Conservation (phyloP, 108 stramenopile genomes). For the Seminavis robusta region DNA sequence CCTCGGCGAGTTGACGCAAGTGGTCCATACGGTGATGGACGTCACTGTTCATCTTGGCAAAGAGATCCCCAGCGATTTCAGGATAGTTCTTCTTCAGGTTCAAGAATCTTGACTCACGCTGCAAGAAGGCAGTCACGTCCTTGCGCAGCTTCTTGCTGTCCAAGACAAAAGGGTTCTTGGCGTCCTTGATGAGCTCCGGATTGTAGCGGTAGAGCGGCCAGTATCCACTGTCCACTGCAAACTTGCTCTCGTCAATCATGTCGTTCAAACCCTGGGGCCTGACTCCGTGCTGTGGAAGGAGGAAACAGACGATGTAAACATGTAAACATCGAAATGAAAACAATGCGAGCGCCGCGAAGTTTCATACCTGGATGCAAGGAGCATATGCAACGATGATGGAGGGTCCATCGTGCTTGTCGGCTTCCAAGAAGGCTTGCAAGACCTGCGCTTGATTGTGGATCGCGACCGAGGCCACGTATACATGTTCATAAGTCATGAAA, state of each 20-base stretch:
- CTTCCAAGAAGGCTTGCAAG: constrained; percentile 55
- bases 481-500: constrained; percentile 69
- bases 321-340: too few species aligned
- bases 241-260: constrained; percentile 52
- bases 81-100: constrained; percentile 46
- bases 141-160: constrained; percentile 61
- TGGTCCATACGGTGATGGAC: constrained; percentile 61
- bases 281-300: constrained; percentile 52
- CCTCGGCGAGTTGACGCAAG: constrained; percentile 40
- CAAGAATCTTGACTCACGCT: constrained; percentile 56
- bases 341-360: too few species aligned
- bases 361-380: constrained; percentile 59
- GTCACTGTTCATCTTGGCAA: constrained; percentile 46
- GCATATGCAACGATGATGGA: constrained; percentile 55
- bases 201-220: constrained; percentile 61
- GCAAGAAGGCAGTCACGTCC: constrained; percentile 49
- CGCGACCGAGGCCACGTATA: constrained; percentile 62
- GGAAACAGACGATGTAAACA: too few species aligned
- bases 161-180: constrained; percentile 58
- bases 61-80: constrained; percentile 54
- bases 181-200: constrained; percentile 33
- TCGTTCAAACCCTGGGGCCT: constrained; percentile 50
- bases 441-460: constrained; percentile 53
- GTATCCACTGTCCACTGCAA: constrained; percentile 55
- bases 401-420: constrained; percentile 55